Percentiles rank a stretch among this genome's conserved stretches.
Evolutionary conservation across 495 filamentous ascomycete genomes (phyloP).

Genomic region (Zalerion maritima): DNA sequence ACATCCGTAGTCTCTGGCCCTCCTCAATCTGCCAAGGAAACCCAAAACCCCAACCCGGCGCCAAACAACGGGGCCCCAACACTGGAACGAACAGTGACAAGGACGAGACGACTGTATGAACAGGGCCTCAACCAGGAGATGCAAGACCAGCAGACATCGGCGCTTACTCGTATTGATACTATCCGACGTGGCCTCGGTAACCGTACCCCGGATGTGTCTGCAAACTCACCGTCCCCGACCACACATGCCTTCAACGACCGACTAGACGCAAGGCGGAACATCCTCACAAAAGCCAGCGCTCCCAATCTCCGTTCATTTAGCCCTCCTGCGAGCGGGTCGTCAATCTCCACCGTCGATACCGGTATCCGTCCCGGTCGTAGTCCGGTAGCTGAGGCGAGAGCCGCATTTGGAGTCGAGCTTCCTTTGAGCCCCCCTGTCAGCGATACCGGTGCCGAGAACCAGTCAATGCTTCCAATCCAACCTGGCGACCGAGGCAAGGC

Average conservation of each 20-base stretch:
- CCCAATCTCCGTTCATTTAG: conserved; percentile 30
- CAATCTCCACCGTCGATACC: conserved; percentile 13
- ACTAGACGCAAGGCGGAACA: conserved; percentile 15
- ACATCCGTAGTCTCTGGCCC: conserved; percentile 78
- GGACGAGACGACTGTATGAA: conserved; percentile 71
- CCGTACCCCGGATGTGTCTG: conserved; percentile 30
- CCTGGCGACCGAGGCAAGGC: conserved; percentile 74
- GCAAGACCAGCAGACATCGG: conserved; percentile 66
- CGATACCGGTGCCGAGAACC: conserved; percentile 52
- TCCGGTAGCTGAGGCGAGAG: conserved; percentile 29
- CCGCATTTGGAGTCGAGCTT: conserved; percentile 36
- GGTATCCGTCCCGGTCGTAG: conserved; percentile 14
- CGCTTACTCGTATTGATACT: conserved; percentile 64
- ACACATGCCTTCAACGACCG: conserved; percentile 17
- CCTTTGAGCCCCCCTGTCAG: conserved; percentile 63
- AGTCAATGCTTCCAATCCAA: conserved; percentile 43
- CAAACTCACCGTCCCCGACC: conserved; percentile 19
- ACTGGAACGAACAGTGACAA: conserved; percentile 40
- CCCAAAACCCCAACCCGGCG: conserved; percentile 21
- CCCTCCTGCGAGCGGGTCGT: conserved; percentile 19
- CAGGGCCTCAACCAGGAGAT: conserved; percentile 65
- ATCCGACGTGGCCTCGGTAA: conserved; percentile 42
- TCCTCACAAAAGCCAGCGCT: conserved; percentile 31
- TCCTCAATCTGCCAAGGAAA: conserved; percentile 33
- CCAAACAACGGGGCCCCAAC: conserved; percentile 17